Conservation (phyloP, 805 yeast genomes). For the Debaryomyces maramus region DNA sequence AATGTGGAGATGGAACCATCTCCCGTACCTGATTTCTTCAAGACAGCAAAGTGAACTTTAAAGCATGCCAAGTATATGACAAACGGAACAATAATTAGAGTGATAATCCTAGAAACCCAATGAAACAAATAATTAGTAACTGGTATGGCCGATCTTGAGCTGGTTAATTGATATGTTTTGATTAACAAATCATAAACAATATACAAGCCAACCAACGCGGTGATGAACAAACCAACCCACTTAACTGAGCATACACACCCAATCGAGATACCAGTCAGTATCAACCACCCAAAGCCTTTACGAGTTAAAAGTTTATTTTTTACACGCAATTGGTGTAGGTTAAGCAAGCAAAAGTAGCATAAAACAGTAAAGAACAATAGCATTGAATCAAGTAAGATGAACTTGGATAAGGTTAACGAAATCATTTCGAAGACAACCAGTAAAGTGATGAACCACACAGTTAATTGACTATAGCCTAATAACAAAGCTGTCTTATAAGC, state of each 20-base stretch:
- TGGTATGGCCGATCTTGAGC: slow-evolving; percentile 13
- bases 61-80: slow-evolving; percentile 69
- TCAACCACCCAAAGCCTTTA: slow-evolving; percentile 55
- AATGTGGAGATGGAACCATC: slow-evolving; percentile 88
- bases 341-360: slow-evolving; percentile 37
- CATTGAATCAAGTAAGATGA: slow-evolving; percentile 90
- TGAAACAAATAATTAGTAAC: slow-evolving; percentile 48
- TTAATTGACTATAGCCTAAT: slow-evolving; percentile 67
- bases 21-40: slow-evolving; percentile 86
- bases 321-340: slow-evolving; percentile 49
- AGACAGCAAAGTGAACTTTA: slow-evolving; percentile 74
- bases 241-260: slow-evolving; percentile 85
- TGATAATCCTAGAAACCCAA: slow-evolving; percentile 68
- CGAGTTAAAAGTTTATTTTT: slow-evolving; percentile 35
- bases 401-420: slow-evolving; percentile 81
- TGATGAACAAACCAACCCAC: slow-evolving; percentile 80
- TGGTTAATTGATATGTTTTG: slow-evolving; percentile 38
- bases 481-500: slow-evolving; percentile 80
- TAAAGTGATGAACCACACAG: slow-evolving; percentile 76
- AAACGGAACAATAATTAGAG: slow-evolving; percentile 72
- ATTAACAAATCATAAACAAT: slow-evolving; percentile 53
- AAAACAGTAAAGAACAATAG: slow-evolving; percentile 79
- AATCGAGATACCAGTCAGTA: slow-evolving; percentile 61
- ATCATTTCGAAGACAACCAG: slow-evolving; percentile 83
- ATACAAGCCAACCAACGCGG: slow-evolving; percentile 60